Base-by-base conservation (phyloP, 495 filamentous ascomycete species). In the Trichoderma orchidacearum region DNA sequence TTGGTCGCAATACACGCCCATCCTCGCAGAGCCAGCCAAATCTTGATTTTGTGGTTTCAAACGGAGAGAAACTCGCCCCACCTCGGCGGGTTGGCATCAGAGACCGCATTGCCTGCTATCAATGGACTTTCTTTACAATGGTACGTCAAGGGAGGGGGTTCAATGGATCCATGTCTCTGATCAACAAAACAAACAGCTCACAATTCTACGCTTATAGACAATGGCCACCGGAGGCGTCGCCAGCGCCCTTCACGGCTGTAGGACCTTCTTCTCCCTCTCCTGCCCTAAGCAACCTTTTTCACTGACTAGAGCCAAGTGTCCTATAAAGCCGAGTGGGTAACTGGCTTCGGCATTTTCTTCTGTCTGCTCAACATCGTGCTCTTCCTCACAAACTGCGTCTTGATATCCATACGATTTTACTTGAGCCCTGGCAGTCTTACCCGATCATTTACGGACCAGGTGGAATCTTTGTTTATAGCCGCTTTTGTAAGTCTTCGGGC, bases 91-190 rank as follows among this genome's bases (percentile, higher is more conserved):
- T 72, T 53, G 64, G 74, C 13, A 63, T 77, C 30, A 59, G 67
- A 31, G 76, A 78, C 57, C 62, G 75, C 41, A 74, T 80, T 38
- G 68, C 60, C 13, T 75, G 70, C 55, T 73, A 71, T 55, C 72
- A 65, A 61, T 87, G 84, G 85, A 84, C 82, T 6, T 89, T 80
- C 70, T 87, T 87, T 57, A 86, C 84, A 3, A 90, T 90, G 87
- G 71, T 72, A 60, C 1, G 63, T 57, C 27, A n/a, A 32, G 21
- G 31, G 5, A 21, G n/a, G n/a, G n/a, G n/a, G n/a, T n/a, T n/a
- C n/a, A n/a, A n/a, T n/a, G n/a, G n/a, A 29, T 53, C 51, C 21
- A 5, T n/a, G n/a, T 23, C 28, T 34, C 56, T 56, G 13, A 51
- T 8, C 13, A 30, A 23, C 25, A 51, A 66, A 55, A 59, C 57